These are phyloP conservation scores for Taiozyma sp. DNA, from an alignment of 1,139 yeast genomes.

Conservation along the genomic window DNA sequence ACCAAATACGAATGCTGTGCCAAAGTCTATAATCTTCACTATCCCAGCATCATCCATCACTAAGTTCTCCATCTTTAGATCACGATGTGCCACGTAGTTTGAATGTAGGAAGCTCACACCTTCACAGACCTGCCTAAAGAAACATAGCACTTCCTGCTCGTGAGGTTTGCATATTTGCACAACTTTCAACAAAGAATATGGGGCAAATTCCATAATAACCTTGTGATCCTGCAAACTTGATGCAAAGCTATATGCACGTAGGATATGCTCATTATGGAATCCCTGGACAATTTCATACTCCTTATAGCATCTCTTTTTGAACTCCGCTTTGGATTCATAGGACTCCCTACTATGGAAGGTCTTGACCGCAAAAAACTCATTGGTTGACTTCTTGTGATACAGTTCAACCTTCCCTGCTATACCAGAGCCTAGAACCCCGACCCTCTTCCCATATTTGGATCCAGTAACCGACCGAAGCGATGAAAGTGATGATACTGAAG, in stretches of 20 bases:
- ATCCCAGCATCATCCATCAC: constrained; percentile 62
- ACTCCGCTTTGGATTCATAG: constrained; percentile 35
- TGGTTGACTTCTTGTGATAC: constrained; percentile 21
- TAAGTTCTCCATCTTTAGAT: constrained; percentile 68
- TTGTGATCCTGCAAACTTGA: constrained; percentile 11
- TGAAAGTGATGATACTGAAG: background rate
- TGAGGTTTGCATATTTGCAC: constrained; percentile 12
- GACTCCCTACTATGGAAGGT: constrained; percentile 33
- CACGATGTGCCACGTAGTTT: constrained; percentile 67
- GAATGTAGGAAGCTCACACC: constrained; percentile 57
- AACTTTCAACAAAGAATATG: constrained; percentile 16
- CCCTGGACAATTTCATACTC: constrained; percentile 32
- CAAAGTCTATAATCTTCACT: constrained; percentile 71
- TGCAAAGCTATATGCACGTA: constrained; percentile 28
- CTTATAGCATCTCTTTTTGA: constrained; percentile 30
- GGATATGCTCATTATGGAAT: constrained; percentile 29
- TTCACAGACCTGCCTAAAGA: constrained; percentile 50
- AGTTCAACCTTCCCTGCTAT: constrained; percentile 39
- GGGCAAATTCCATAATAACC: constrained; percentile 18
- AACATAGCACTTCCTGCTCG: constrained; percentile 27
- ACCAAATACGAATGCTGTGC: constrained; percentile 40
- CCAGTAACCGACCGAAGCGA: background rate
- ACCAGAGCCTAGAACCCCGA: constrained; percentile 31
- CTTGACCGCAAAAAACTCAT: constrained; percentile 36
- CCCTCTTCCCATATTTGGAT: constrained; percentile 16